Percentiles rank a stretch among this genome's conserved stretches.
These are phyloP conservation scores for Theileria annulata DNA, from an alignment of 169 alveolate genomes.

Conservation along the genomic window DNA sequence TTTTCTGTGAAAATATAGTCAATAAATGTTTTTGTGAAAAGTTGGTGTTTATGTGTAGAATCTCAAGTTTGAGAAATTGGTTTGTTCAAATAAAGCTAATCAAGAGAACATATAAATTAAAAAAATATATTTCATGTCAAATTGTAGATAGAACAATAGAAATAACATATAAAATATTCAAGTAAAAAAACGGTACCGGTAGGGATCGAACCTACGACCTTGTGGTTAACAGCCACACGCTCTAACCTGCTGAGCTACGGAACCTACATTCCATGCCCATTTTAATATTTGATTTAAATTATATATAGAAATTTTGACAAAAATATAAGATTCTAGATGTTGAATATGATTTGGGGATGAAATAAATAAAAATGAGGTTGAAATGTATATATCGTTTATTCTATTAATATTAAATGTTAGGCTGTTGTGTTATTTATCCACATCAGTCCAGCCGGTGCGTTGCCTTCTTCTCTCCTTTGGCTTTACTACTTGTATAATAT, in stretches of 20 bases:
- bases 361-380: neutral
- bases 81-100: neutral
- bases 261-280: slow-evolving; percentile 47
- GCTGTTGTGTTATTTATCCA: slow-evolving; percentile 6
- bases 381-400: neutral
- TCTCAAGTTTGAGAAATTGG: slow-evolving; percentile 5
- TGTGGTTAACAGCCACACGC: slow-evolving; percentile 96
- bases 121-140: neutral
- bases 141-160: neutral
- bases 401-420: neutral
- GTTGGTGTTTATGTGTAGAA: slow-evolving; percentile 9
- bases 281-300: neutral
- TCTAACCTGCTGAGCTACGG: slow-evolving; percentile 89
- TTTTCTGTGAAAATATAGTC: neutral
- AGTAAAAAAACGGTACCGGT: slow-evolving; percentile 80
- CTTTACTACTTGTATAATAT: neutral
- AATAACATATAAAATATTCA: neutral
- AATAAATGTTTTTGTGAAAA: neutral
- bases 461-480: slow-evolving; percentile 22
- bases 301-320: neutral
- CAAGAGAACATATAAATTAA: neutral
- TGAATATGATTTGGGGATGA: neutral
- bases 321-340: neutral
- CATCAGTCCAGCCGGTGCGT: slow-evolving; percentile 29
- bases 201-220: slow-evolving; percentile 95